Percentiles rank a stretch among this genome's conserved stretches.
These are phyloP conservation scores for Parmelia sp. DNA, from an alignment of 495 filamentous ascomycete species.

Conservation along the genomic window DNA sequence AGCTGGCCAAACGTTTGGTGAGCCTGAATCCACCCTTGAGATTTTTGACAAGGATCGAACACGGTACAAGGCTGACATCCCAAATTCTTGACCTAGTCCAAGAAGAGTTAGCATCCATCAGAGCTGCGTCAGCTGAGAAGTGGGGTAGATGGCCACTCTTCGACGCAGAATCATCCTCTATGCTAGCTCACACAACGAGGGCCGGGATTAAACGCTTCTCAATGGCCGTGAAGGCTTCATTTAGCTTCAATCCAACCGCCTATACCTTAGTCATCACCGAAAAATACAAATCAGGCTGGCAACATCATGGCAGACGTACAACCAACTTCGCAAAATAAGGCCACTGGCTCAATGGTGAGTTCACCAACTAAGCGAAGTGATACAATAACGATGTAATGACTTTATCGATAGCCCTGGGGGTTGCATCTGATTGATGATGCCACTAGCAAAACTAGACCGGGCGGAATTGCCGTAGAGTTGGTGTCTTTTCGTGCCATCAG, in stretches of 20 bases:
- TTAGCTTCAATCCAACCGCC: rapidly evolving
- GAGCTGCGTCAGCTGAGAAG: background rate
- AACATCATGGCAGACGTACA: background rate
- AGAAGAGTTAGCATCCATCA: background rate
- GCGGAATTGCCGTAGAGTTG: background rate
- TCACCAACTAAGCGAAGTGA: background rate
- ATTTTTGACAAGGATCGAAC: too few species aligned
- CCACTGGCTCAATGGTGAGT: background rate
- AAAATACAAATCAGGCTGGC: background rate
- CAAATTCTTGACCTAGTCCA: background rate
- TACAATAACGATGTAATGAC: background rate
- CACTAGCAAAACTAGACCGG: background rate
- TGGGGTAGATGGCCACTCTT: background rate
- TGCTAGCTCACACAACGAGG: background rate
- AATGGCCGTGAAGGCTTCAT: background rate
- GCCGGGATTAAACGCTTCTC: background rate
- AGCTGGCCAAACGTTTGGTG: background rate
- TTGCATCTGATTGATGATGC: background rate
- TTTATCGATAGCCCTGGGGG: background rate
- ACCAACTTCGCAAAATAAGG: background rate
- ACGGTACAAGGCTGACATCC: background rate
- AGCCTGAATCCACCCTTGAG: background rate
- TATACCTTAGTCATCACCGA: background rate
- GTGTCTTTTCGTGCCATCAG: background rate
- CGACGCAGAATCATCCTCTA: background rate